A percentile compares a stretch with the other conserved stretches of the same genome.
Evolutionary conservation across 352 stramenopile genomes (phyloP).

Genomic region (Phytopythium oedochilum): DNA sequence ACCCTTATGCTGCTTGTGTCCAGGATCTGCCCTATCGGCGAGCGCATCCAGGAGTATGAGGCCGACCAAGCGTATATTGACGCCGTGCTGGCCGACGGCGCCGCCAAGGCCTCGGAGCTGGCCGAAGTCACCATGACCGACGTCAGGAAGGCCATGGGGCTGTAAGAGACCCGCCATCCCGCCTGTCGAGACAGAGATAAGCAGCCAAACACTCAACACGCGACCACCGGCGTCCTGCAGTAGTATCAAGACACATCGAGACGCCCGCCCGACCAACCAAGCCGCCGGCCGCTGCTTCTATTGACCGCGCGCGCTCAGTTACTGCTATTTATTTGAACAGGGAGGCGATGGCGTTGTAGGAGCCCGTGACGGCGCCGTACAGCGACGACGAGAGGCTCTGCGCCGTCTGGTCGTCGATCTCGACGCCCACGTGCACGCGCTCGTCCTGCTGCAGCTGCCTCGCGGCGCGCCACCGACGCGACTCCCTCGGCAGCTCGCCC

Average conservation of each 20-base stretch:
- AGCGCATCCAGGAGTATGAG: conserved; percentile 90
- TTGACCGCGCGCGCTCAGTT: background rate
- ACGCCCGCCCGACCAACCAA: background rate
- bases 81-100: conserved; percentile 85
- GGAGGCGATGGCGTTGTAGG: conserved; percentile 22
- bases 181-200: too few species aligned
- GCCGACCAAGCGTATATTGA: conserved; percentile 90
- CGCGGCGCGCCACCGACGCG: conserved; percentile 2
- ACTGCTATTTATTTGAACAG: conserved; percentile 29
- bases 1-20: background rate
- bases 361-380: conserved; percentile 14
- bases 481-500: conserved; percentile 1
- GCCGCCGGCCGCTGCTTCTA: background rate
- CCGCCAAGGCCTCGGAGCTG: conserved; percentile 51
- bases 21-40: conserved; percentile 93
- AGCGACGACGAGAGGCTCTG: conserved; percentile 14
- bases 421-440: conserved; percentile 20
- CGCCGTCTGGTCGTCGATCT: conserved; percentile 23
- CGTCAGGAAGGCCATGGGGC: conserved; percentile 69
- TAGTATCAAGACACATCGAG: background rate
- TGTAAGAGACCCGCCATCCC: conserved; percentile 15
- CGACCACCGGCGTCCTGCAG: background rate
- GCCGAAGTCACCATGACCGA: conserved; percentile 69
- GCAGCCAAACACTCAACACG: background rate
- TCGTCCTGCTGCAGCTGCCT: conserved; percentile 12